A percentile compares a stretch with the other conserved stretches of the same genome.
Conservation (phyloP, 1,139 yeast species). For the Pichia sorboxylosa region DNA sequence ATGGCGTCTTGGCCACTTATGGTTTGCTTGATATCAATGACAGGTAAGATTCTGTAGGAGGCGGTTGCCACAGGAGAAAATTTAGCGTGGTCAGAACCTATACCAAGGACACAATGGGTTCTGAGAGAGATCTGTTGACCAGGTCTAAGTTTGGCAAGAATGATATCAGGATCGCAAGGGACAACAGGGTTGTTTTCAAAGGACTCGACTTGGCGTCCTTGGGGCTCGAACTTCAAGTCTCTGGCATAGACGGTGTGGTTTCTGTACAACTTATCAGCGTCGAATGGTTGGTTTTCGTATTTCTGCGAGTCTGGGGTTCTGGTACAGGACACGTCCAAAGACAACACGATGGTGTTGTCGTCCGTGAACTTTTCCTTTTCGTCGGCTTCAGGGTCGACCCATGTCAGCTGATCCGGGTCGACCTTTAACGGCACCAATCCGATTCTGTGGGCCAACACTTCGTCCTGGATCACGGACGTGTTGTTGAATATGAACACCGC, state of each 20-base stretch:
- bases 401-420: slow-evolving; percentile 76
- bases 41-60: slow-evolving; percentile 91
- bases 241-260: slow-evolving; percentile 81
- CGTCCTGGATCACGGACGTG: slow-evolving; percentile 94
- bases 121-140: slow-evolving; percentile 90
- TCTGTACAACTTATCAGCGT: slow-evolving; percentile 73
- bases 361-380: slow-evolving; percentile 68
- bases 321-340: slow-evolving; percentile 73
- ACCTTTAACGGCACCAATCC: slow-evolving; percentile 85
- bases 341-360: slow-evolving; percentile 77
- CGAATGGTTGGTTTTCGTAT: slow-evolving; percentile 53
- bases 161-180: slow-evolving; percentile 76
- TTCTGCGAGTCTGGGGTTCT: slow-evolving; percentile 76
- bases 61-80: slow-evolving; percentile 97
- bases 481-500: slow-evolving; percentile 82
- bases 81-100: slow-evolving; percentile 93
- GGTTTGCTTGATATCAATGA: slow-evolving; percentile 64
- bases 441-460: slow-evolving; percentile 87
- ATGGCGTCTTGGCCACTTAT: slow-evolving; percentile 68
- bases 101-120: slow-evolving; percentile 84
- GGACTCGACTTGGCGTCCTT: slow-evolving; percentile 68
- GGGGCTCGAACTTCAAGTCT: slow-evolving; percentile 83
- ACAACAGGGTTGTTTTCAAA: slow-evolving; percentile 62
- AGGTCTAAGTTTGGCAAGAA: slow-evolving; percentile 87
- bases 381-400: slow-evolving; percentile 60